Conservation (phyloP, 75 land plant genomes). For the Cupressus sempervirens region DNA sequence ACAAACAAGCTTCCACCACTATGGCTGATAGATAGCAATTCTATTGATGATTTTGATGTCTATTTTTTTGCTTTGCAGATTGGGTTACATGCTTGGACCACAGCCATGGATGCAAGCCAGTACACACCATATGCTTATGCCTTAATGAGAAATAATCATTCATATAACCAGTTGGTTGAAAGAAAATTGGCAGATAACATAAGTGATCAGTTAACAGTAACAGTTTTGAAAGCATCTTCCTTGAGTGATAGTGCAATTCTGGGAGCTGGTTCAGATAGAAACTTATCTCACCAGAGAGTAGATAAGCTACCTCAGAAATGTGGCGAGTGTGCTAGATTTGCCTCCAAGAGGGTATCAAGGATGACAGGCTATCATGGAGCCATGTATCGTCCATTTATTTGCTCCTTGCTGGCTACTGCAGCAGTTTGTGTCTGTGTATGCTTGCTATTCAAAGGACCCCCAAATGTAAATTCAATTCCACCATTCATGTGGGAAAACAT, state of each 20-base stretch:
- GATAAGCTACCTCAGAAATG: constrained; percentile 8
- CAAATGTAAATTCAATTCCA: neutral
- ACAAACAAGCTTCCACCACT: neutral
- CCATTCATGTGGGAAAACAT: constrained; percentile 10
- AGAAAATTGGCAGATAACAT: neutral
- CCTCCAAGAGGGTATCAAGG: constrained; percentile 1
- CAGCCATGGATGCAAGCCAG: constrained; percentile 26
- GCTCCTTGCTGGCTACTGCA: constrained; percentile 33
- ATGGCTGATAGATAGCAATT: neutral
- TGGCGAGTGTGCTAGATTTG: neutral
- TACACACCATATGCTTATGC: constrained; percentile 27
- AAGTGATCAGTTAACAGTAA: neutral
- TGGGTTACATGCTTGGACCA: constrained; percentile 34
- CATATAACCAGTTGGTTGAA: constrained; percentile 10
- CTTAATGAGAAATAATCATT: constrained; percentile 10
- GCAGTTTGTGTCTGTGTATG: constrained; percentile 48
- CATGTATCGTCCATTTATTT: constrained; percentile 27
- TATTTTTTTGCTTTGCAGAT: constrained; percentile 17
- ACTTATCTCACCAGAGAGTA: neutral
- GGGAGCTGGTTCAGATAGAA: constrained; percentile 1
- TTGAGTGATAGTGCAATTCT: constrained; percentile 2
- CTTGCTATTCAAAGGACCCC: constrained; percentile 16
- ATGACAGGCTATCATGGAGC: constrained; percentile 8
- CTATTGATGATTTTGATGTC: neutral
- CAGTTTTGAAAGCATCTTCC: constrained; percentile 5